Evolutionary conservation across 75 land plant genomes (phyloP).

Genomic region (Pseudotsuga menziesii): DNA sequence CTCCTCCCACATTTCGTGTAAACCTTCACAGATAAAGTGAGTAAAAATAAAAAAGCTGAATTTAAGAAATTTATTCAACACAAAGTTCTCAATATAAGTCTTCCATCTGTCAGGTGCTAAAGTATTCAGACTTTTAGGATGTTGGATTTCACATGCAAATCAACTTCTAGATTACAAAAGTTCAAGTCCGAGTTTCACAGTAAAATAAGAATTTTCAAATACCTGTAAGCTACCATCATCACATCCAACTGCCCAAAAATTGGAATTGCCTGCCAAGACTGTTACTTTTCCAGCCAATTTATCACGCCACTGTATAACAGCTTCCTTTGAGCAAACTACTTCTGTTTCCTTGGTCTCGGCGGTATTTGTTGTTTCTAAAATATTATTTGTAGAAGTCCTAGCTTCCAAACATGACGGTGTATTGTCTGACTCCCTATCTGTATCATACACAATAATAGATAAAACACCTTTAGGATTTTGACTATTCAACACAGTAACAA

Average conservation of each 20-base stretch:
- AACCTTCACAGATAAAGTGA: conserved; percentile 38
- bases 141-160: background rate
- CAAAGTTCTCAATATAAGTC: background rate
- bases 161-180: background rate
- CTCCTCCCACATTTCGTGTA: conserved; percentile 96
- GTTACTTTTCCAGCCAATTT: conserved; percentile 76
- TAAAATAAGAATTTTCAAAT: background rate
- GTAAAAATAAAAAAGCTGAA: too few species aligned
- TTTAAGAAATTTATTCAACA: background rate
- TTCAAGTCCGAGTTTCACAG: background rate
- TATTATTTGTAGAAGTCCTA: conserved; percentile 42
- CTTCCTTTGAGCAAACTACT: conserved; percentile 66
- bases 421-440: conserved; percentile 48
- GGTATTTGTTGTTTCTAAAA: conserved; percentile 36
- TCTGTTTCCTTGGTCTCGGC: conserved; percentile 65
- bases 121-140: background rate
- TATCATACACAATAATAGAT: conserved; percentile 58
- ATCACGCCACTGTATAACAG: conserved; percentile 80
- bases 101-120: background rate
- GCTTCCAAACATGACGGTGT: conserved; percentile 79
- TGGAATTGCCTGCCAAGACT: conserved; percentile 76
- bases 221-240: conserved; percentile 90
- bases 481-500: conserved; percentile 18
- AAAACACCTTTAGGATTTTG: conserved; percentile 32
- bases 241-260: conserved; percentile 82